Conservation (phyloP, 2,329 filamentous ascomycete species). For the Fusarium metavorans region DNA sequence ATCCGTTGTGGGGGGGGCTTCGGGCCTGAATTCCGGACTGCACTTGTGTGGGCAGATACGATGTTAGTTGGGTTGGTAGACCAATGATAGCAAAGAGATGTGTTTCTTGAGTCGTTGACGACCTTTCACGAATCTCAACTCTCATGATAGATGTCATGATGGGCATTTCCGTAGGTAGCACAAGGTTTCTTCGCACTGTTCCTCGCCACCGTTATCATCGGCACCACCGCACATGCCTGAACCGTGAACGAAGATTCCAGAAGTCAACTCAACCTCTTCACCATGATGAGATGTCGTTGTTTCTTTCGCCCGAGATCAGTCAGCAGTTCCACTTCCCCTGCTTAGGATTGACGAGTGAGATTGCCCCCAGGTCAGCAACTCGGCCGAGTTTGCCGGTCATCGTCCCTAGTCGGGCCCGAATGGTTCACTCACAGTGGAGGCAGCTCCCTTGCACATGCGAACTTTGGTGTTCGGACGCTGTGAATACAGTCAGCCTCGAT, state of each 20-base stretch:
- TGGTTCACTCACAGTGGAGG: not conserved
- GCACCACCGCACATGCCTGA: not conserved
- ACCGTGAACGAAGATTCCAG: not conserved
- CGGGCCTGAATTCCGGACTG: not conserved
- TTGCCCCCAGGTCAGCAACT: not conserved
- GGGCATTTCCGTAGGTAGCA: not conserved
- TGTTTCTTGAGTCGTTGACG: not conserved
- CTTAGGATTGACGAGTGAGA: not conserved
- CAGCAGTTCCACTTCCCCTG: constrained; percentile 5
- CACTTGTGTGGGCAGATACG: not conserved
- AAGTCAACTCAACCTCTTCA: not conserved
- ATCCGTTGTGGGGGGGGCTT: not conserved
- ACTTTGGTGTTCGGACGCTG: not conserved
- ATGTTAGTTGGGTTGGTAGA: not conserved
- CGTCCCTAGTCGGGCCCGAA: not conserved
- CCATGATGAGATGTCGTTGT: not conserved
- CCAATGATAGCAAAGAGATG: not conserved
- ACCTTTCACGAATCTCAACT: not conserved
- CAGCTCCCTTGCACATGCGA: not conserved
- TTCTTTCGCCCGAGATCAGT: not conserved
- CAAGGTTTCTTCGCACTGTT: not conserved
- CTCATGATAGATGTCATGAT: not conserved
- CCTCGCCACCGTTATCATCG: not conserved
- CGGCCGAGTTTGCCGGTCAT: not conserved
- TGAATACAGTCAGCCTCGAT: not conserved